Conservation (phyloP, 1,284 basidiomycete genomes). For the Marasmius fiardii region DNA sequence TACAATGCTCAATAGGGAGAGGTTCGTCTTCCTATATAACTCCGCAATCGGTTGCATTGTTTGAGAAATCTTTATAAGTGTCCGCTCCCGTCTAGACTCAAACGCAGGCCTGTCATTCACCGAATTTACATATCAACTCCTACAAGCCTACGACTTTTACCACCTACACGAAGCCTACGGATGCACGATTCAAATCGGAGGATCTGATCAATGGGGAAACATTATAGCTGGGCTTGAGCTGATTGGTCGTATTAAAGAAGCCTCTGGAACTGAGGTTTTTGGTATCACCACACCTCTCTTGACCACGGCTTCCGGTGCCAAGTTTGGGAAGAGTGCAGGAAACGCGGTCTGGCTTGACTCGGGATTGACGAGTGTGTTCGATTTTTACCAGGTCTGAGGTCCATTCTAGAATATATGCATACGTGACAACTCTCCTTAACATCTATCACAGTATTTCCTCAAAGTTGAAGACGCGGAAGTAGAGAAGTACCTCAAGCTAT, state of each 20-base stretch:
- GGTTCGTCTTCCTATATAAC: conserved; percentile 43
- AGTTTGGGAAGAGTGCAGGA: conserved; percentile 97
- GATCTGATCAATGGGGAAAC: conserved; percentile 99
- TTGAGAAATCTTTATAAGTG: conserved; percentile 45
- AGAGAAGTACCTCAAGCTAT: conserved; percentile 74
- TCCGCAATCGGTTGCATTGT: conserved; percentile 3
- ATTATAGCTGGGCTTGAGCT: conserved; percentile 91
- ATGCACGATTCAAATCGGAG: conserved; percentile 91
- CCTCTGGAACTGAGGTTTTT: conserved; percentile 50
- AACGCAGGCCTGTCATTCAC: conserved; percentile 91
- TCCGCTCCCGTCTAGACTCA: conserved; percentile 78
- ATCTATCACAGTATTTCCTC: conserved; percentile 76
- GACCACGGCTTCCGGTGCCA: conserved; percentile 86
- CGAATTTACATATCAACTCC: conserved; percentile 95
- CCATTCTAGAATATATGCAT: not conserved
- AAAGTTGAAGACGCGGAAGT: conserved; percentile 83
- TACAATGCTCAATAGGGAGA: conserved; percentile 89
- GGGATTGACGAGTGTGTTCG: conserved; percentile 74
- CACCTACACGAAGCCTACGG: conserved; percentile 64
- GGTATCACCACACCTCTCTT: conserved; percentile 94
- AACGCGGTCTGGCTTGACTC: conserved; percentile 93
- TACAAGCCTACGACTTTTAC: conserved; percentile 96
- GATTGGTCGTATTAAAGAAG: conserved; percentile 54
- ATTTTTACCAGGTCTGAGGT: conserved; percentile 89
- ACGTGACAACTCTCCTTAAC: not conserved